A percentile compares a stretch with the other conserved stretches of the same genome.
phyloP scores from a whole-genome alignment of 495 filamentous ascomycete genomes.

The Penicillium canariense region DNA sequence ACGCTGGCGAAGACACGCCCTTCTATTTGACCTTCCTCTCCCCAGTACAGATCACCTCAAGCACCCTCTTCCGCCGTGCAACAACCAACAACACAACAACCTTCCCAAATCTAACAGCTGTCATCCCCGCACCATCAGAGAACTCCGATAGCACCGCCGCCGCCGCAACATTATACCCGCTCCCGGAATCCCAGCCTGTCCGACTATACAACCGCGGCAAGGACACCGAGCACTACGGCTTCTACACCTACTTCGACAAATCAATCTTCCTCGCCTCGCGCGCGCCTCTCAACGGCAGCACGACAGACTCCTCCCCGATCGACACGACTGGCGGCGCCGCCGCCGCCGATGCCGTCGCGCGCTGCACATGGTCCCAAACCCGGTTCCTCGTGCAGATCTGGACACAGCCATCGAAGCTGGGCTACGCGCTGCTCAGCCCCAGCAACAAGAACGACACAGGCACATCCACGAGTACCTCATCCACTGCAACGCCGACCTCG shows the following conservation, averaged over 20 bases:
- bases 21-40: conserved; percentile 50
- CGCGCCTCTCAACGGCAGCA: conserved; percentile 34
- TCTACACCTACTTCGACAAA: conserved; percentile 89
- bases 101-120: conserved; percentile 48
- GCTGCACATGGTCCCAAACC: conserved; percentile 80
- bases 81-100: conserved; percentile 12
- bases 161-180: conserved; percentile 63
- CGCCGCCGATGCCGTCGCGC: conserved; percentile 56
- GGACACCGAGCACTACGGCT: conserved; percentile 83
- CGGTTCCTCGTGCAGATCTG: conserved; percentile 89
- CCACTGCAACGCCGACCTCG: conserved; percentile 17
- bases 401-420: conserved; percentile 55
- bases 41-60: conserved; percentile 25
- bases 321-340: conserved; percentile 66
- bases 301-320: conserved; percentile 35
- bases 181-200: conserved; percentile 72
- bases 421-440: conserved; percentile 42
- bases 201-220: conserved; percentile 81
- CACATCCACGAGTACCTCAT: conserved; percentile 12
- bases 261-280: conserved; percentile 72
- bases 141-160: conserved; percentile 68
- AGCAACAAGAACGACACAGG: conserved; percentile 6
- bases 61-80: conserved; percentile 25
- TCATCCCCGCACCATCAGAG: conserved; percentile 59
- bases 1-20: conserved; percentile 51